A percentile compares a stretch with the other conserved stretches of the same genome.
Conservation (phyloP, 1,284 basidiomycete genomes). For the Vanrija sp. region DNA sequence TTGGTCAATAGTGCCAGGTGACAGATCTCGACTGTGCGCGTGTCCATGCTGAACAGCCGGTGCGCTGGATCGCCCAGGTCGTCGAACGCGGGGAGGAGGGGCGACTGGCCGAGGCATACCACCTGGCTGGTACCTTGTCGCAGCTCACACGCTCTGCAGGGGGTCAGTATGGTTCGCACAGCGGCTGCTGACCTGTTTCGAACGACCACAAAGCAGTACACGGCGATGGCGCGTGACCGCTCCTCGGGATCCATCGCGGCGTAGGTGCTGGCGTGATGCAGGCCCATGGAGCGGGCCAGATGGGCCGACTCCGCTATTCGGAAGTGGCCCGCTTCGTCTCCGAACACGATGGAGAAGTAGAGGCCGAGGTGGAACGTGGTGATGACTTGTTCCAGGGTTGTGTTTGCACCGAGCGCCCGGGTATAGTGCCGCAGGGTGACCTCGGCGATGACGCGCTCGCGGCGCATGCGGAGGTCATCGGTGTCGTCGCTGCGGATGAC, state of each 20-base stretch:
- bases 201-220: neutral
- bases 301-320: slow-evolving; percentile 2
- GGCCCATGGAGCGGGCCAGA: slow-evolving; percentile 1
- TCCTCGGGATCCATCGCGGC: neutral
- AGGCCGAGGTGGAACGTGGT: slow-evolving; percentile 5
- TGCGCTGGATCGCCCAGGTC: neutral
- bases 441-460: neutral
- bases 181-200: neutral
- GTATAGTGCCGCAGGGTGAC: slow-evolving; percentile 2
- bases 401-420: neutral
- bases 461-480: no score
- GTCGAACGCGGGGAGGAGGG: neutral
- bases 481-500: neutral
- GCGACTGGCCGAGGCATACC: neutral
- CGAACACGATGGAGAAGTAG: slow-evolving; percentile 5
- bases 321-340: slow-evolving; percentile 4
- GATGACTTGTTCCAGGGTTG: slow-evolving; percentile 5
- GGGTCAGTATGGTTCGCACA: no score
- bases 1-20: neutral
- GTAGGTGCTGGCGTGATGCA: slow-evolving; percentile 2
- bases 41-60: neutral
- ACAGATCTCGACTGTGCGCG: neutral
- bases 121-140: slow-evolving; percentile 4
- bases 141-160: slow-evolving; percentile 4
- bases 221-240: neutral